Conservation (phyloP, 768 basidiomycete species). For the Tricholoma hemisulphureum region DNA sequence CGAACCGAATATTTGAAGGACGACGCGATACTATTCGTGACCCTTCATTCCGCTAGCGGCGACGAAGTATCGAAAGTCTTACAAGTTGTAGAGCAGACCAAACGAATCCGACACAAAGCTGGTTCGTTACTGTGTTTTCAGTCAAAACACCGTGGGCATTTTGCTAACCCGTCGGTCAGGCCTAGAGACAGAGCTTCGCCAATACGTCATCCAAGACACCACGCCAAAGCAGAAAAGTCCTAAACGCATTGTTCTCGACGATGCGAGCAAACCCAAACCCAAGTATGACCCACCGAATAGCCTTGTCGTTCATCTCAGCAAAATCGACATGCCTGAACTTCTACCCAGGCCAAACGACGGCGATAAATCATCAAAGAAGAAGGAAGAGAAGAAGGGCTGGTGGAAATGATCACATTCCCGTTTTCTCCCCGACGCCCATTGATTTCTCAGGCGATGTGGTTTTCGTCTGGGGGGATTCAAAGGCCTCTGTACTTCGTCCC, state of each 20-base stretch:
- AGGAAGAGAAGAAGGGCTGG: conserved; percentile 45
- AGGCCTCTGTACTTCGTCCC: background rate
- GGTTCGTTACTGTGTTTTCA: conserved; percentile 38
- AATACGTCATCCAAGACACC: conserved; percentile 75
- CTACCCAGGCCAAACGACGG: conserved; percentile 44
- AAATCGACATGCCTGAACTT: conserved; percentile 85
- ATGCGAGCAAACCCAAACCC: conserved; percentile 38
- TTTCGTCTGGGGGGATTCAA: no score
- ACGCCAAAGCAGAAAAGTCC: conserved; percentile 50
- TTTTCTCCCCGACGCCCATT: conserved; percentile 6
- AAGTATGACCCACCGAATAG: conserved; percentile 67
- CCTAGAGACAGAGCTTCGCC: conserved; percentile 57
- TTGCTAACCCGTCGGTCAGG: conserved; percentile 41
- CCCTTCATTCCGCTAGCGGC: conserved; percentile 60
- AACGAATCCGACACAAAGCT: conserved; percentile 72
- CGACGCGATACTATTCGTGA: conserved; percentile 78
- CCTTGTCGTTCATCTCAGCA: conserved; percentile 75
- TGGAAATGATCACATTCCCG: conserved; percentile 19
- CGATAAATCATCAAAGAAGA: conserved; percentile 27
- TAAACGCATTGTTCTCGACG: conserved; percentile 67
- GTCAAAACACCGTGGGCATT: conserved; percentile 1
- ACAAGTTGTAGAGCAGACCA: conserved; percentile 76
- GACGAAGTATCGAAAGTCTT: conserved; percentile 75
- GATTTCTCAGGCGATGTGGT: background rate
- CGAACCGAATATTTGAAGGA: conserved; percentile 43